phyloP scores from a whole-genome alignment of 306 rosid genomes.

The Castanea mollissima region DNA sequence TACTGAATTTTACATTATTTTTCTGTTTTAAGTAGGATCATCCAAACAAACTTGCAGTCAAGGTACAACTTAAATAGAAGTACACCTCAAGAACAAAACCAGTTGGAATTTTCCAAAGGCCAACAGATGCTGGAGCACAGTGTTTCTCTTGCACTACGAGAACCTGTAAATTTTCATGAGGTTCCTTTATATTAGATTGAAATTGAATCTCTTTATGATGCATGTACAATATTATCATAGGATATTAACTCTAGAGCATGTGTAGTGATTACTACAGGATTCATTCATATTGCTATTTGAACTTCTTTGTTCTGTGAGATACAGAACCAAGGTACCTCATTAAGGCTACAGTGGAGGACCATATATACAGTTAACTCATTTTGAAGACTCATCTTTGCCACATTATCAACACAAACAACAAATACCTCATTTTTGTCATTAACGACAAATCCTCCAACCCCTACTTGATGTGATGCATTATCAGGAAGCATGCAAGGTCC shows the following conservation, averaged over 20 bases:
- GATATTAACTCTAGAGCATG: neutral
- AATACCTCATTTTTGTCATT: conserved; percentile 73
- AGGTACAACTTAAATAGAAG: neutral
- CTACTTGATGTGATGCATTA: conserved; percentile 95
- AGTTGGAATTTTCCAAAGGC: conserved; percentile 96
- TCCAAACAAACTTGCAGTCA: neutral
- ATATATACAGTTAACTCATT: neutral
- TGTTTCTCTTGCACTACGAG: conserved; percentile 95
- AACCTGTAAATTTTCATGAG: conserved; percentile 41
- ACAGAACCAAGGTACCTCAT: neutral
- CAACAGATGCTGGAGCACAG: conserved; percentile 48
- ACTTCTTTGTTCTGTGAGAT: neutral
- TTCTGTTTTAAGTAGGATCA: neutral
- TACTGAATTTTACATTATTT: conserved; percentile 12
- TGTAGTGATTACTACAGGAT: conserved; percentile 2
- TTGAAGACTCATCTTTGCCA: neutral
- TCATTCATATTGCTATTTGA: neutral
- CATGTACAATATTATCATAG: conserved; percentile 5
- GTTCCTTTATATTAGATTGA: neutral
- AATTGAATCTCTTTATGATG: neutral
- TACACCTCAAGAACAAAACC: conserved; percentile 90
- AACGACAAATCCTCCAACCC: conserved; percentile 90
- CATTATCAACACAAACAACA: conserved; percentile 12
- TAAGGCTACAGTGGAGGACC: neutral
- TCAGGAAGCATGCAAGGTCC: conserved; percentile 94